These are phyloP conservation scores for Penstemon newberryi DNA, from an alignment of 257 asterid species.

Conservation along the genomic window DNA sequence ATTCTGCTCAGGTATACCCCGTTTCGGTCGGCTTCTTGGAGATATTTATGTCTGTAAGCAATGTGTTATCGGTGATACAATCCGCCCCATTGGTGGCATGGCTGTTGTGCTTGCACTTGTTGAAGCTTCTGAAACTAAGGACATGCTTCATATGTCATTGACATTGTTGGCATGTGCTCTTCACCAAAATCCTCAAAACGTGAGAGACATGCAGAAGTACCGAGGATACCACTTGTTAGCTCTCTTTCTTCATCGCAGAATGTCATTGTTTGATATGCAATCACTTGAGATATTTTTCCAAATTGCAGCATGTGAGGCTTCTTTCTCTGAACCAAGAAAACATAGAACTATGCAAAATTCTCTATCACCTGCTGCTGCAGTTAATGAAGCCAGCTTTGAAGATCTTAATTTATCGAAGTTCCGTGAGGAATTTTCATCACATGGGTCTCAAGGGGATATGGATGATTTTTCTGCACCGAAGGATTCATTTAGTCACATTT, in stretches of 20 bases:
- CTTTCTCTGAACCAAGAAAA: slow-evolving; percentile 89
- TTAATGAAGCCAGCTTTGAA: slow-evolving; percentile 65
- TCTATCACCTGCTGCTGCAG: slow-evolving; percentile 54
- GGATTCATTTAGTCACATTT: slow-evolving; percentile 80
- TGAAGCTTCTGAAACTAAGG: slow-evolving; percentile 98
- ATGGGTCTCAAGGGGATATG: slow-evolving; percentile 85
- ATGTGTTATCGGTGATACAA: slow-evolving; percentile 86
- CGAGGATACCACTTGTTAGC: slow-evolving; percentile 97
- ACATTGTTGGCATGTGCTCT: slow-evolving; percentile 83
- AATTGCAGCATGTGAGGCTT: slow-evolving; percentile 99
- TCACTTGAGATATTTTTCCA: slow-evolving; percentile 96
- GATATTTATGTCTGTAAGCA: slow-evolving; percentile 88
- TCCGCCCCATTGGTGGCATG: slow-evolving; percentile 96
- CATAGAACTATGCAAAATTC: slow-evolving; percentile 38
- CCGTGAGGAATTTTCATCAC: slow-evolving; percentile 83
- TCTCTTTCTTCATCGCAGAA: slow-evolving; percentile 85
- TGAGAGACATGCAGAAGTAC: slow-evolving; percentile 91
- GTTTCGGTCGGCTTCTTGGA: slow-evolving; percentile 93
- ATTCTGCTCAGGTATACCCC: slow-evolving; percentile 81
- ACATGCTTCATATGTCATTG: slow-evolving; percentile 98
- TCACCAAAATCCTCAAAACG: slow-evolving; percentile 96
- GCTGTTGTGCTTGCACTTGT: slow-evolving; percentile 92
- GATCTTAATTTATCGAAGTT: slow-evolving; percentile 75
- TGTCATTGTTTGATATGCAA: slow-evolving; percentile 97
- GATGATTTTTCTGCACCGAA: slow-evolving; percentile 93